Evolutionary conservation across 495 filamentous ascomycete species (phyloP).

Genomic region (Penicillium salamii): DNA sequence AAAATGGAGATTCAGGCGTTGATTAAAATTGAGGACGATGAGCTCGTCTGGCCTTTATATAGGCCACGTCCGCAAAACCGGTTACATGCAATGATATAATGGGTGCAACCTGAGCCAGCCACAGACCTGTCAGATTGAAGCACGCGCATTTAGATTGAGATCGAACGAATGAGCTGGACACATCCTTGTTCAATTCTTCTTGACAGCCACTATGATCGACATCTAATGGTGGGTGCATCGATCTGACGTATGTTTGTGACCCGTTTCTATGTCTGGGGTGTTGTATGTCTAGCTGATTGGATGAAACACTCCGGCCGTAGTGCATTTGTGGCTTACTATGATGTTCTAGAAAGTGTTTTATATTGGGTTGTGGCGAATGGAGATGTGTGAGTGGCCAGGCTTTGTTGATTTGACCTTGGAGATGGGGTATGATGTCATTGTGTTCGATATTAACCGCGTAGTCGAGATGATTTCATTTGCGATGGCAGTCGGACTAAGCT

Average conservation of each 20-base stretch:
- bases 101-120: constrained; percentile 13
- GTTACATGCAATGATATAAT: constrained; percentile 28
- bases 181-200: neutral
- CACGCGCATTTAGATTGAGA: neutral
- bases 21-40: too few relatives aligned
- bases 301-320: constrained; percentile 1
- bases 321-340: neutral
- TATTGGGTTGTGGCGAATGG: constrained; percentile 1
- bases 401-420: neutral
- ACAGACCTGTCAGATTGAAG: constrained; percentile 13
- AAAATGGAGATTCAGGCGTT: too few relatives aligned
- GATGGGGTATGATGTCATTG: constrained; percentile 19
- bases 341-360: constrained; percentile 1
- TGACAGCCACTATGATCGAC: neutral
- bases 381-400: neutral
- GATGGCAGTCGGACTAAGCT: too few relatives aligned
- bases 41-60: too few relatives aligned
- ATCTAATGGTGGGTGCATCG: neutral
- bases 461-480: neutral
- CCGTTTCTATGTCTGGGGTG: neutral
- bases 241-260: neutral
- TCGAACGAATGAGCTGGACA: neutral
- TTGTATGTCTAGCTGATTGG: constrained; percentile 9
- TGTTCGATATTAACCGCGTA: neutral
- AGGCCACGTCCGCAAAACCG: constrained; percentile 5